Evolutionary conservation across 1,284 basidiomycete genomes (phyloP).

Genomic region (Ustilago sp.): DNA sequence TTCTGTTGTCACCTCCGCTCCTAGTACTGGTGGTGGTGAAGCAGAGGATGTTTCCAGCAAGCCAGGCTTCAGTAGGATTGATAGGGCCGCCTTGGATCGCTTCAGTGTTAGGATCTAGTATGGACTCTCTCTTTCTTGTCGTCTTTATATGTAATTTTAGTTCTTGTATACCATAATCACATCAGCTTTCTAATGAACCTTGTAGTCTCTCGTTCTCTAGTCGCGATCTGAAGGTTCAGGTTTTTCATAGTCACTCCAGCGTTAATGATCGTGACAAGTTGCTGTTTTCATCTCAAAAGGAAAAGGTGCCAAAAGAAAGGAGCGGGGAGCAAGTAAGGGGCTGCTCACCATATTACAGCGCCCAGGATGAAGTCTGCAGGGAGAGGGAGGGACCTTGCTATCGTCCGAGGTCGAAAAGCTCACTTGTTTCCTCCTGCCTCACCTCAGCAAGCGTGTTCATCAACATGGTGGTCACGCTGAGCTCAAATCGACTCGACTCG

Average conservation of each 20-base stretch:
- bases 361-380: neutral
- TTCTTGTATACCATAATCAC: constrained; percentile 16
- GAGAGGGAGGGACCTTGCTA: neutral
- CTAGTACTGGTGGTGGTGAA: constrained; percentile 23
- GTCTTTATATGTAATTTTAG: neutral
- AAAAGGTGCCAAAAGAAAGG: neutral
- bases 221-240: constrained; percentile 1
- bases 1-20: constrained; percentile 25
- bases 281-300: no score
- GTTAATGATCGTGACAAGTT: constrained; percentile 10
- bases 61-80: constrained; percentile 33
- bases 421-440: neutral
- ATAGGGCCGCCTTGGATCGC: constrained; percentile 44
- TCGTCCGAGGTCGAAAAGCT: neutral
- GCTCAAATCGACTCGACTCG: neutral
- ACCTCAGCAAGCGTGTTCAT: neutral
- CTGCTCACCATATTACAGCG: neutral
- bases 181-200: neutral
- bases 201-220: constrained; percentile 5
- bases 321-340: neutral
- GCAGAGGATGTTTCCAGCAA: constrained; percentile 19
- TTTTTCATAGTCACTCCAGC: constrained; percentile 11
- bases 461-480: neutral
- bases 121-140: neutral
- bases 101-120: constrained; percentile 43